These are phyloP conservation scores for Penicillium coprophilum DNA, from an alignment of 495 filamentous ascomycete genomes.

Conservation along the genomic window DNA sequence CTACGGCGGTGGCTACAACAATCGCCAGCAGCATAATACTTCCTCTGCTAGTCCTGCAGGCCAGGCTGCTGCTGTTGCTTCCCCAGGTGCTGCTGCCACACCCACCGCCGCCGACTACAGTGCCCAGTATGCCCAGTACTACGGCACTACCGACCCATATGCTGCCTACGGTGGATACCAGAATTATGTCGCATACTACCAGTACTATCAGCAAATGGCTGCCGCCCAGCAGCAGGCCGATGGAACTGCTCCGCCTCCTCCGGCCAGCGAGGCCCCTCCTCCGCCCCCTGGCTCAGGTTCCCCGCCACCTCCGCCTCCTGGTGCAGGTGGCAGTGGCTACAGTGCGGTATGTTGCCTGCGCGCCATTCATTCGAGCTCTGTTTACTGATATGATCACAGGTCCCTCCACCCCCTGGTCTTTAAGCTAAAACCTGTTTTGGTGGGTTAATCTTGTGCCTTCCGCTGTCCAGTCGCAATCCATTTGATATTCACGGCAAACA, in stretches of 20 bases:
- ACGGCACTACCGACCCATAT: slow-evolving; percentile 76
- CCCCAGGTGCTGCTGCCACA: slow-evolving; percentile 36
- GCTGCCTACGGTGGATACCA: slow-evolving; percentile 88
- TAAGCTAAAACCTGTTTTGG: slow-evolving; percentile 18
- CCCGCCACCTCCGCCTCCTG: slow-evolving; percentile 64
- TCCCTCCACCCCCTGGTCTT: slow-evolving; percentile 54
- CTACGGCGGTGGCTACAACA: slow-evolving; percentile 38
- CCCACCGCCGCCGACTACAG: slow-evolving; percentile 57
- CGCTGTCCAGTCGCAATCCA: not conserved
- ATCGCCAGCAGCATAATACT: slow-evolving; percentile 35
- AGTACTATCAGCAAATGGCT: slow-evolving; percentile 67
- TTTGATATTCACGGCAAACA: not conserved
- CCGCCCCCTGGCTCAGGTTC: slow-evolving; percentile 60
- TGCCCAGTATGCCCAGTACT: slow-evolving; percentile 84
- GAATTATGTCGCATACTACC: slow-evolving; percentile 65
- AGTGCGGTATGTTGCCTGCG: slow-evolving; percentile 54
- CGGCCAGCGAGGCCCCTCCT: slow-evolving; percentile 63
- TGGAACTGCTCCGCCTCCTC: slow-evolving; percentile 56
- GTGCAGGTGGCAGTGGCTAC: slow-evolving; percentile 56
- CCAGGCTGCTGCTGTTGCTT: slow-evolving; percentile 35
- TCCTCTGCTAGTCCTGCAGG: slow-evolving; percentile 39
- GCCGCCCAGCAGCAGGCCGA: slow-evolving; percentile 49
- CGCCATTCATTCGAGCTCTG: not conserved
- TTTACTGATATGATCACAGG: slow-evolving; percentile 27
- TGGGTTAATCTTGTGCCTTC: not conserved